Percentiles rank a stretch among this genome's conserved stretches.
phyloP scores from a whole-genome alignment of 768 basidiomycete genomes.

The Polyporus arcularius region DNA sequence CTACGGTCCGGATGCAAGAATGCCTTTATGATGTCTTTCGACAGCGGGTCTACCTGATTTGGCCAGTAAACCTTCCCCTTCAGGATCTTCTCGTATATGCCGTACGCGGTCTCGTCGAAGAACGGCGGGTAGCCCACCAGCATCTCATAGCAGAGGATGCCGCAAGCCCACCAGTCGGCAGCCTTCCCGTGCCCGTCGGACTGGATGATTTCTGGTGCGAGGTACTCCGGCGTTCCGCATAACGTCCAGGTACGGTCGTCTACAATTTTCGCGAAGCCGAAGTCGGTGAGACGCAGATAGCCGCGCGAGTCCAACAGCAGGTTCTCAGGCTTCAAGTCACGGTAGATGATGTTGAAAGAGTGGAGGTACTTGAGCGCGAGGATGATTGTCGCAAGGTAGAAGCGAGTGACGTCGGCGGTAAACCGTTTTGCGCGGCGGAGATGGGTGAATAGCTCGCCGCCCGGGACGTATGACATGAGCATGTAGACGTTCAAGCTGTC shows the following conservation, averaged over 20 bases:
- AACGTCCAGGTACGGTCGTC: conserved; percentile 98
- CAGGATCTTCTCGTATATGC: conserved; percentile 97
- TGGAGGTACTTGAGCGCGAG: conserved; percentile 95
- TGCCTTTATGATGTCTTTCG: conserved; percentile 83
- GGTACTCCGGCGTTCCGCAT: conserved; percentile 94
- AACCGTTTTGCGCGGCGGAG: conserved; percentile 93
- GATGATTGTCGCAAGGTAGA: conserved; percentile 95
- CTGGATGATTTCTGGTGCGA: conserved; percentile 97
- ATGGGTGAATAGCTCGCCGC: conserved; percentile 97
- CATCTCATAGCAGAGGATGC: conserved; percentile 98
- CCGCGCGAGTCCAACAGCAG: conserved; percentile 93
- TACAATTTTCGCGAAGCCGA: conserved; percentile 97
- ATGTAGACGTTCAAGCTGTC: conserved; percentile 98
- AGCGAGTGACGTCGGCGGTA: conserved; percentile 95
- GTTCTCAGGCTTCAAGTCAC: conserved; percentile 98
- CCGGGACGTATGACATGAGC: conserved; percentile 94
- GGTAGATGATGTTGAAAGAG: conserved; percentile 96
- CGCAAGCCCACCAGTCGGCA: conserved; percentile 99
- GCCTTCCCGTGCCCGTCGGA: conserved; percentile 98
- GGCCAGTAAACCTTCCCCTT: conserved; percentile 89
- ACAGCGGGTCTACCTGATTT: conserved; percentile 84
- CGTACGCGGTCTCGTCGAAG: conserved; percentile 96
- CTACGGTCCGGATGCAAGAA: conserved; percentile 92
- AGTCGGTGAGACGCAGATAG: conserved; percentile 94
- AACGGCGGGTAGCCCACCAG: conserved; percentile 98